phyloP scores from a whole-genome alignment of 2,329 filamentous ascomycete species.

The Teratosphaeria pseudoeucalypti region DNA sequence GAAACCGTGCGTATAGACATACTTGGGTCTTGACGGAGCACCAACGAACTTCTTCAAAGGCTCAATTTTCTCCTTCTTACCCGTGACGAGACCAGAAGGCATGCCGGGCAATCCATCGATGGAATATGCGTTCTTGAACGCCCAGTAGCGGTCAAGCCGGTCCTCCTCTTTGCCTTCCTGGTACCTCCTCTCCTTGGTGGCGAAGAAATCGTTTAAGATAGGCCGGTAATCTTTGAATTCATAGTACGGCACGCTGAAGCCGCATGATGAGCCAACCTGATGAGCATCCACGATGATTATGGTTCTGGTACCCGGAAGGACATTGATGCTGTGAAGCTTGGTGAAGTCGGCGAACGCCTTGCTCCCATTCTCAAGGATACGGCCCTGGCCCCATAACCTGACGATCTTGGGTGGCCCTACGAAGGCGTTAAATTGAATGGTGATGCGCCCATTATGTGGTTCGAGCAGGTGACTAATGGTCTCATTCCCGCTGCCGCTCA shows the following conservation, averaged over 20 bases:
- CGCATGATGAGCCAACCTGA: slow-evolving; percentile 34
- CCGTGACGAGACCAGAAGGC: slow-evolving; percentile 29
- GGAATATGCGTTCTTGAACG: slow-evolving; percentile 32
- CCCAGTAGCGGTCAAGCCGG: slow-evolving; percentile 37
- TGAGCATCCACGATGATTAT: slow-evolving; percentile 35
- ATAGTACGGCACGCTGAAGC: slow-evolving; percentile 35
- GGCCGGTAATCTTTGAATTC: slow-evolving; percentile 32
- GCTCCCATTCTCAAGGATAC: slow-evolving; percentile 29
- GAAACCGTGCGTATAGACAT: slow-evolving; percentile 3
- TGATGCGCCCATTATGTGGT: slow-evolving; percentile 31
- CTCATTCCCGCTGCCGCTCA: slow-evolving; percentile 34
- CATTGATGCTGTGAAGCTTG: slow-evolving; percentile 22
- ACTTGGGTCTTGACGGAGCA: slow-evolving; percentile 18
- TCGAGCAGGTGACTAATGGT: slow-evolving; percentile 35
- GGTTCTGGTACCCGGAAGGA: slow-evolving; percentile 28
- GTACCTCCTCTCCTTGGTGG: slow-evolving; percentile 29
- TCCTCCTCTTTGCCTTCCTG: slow-evolving; percentile 28
- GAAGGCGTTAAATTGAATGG: slow-evolving; percentile 34
- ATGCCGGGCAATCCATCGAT: slow-evolving; percentile 37
- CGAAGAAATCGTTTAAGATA: slow-evolving; percentile 32
- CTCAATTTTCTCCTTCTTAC: slow-evolving; percentile 26
- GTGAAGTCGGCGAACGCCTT: slow-evolving; percentile 26
- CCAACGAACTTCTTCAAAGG: slow-evolving; percentile 37
- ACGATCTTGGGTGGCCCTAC: slow-evolving; percentile 33
- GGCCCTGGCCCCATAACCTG: slow-evolving; percentile 32